phyloP scores from a whole-genome alignment of 1,284 basidiomycete genomes.

The Earliella scabrosa region DNA sequence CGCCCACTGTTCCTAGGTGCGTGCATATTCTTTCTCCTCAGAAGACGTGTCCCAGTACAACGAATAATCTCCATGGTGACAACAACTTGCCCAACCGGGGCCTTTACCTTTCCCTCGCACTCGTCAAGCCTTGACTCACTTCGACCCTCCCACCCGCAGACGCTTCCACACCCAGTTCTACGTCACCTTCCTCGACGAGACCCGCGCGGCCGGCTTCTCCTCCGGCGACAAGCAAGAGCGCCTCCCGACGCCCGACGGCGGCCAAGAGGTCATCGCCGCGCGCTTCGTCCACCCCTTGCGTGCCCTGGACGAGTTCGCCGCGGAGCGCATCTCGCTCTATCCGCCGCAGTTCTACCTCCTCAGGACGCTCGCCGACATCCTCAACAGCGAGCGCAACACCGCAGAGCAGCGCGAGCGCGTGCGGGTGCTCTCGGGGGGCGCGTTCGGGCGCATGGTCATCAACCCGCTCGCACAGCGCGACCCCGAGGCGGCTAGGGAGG shows the following conservation, averaged over 20 bases:
- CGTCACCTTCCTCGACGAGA: conserved; percentile 57
- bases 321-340: conserved; percentile 60
- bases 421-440: conserved; percentile 49
- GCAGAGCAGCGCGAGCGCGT: conserved; percentile 49
- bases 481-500: conserved; percentile 47
- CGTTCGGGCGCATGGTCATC: conserved; percentile 64
- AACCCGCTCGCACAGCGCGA: conserved; percentile 48
- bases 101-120: neutral
- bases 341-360: conserved; percentile 76
- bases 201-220: conserved; percentile 49
- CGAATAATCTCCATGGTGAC: neutral
- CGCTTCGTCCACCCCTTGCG: conserved; percentile 59
- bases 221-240: conserved; percentile 56
- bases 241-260: conserved; percentile 69
- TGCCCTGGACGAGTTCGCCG: conserved; percentile 54
- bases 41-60: neutral
- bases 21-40: conserved; percentile 11
- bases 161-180: conserved; percentile 74
- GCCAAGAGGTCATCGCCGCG: conserved; percentile 67
- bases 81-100: too few relatives aligned
- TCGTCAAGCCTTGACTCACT: neutral
- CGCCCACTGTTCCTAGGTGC: conserved; percentile 53
- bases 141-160: conserved; percentile 42
- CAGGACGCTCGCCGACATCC: conserved; percentile 55
- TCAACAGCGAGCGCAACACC: conserved; percentile 46